These are phyloP conservation scores for Colletotrichum sp. DNA, from an alignment of 2,329 filamentous ascomycete species.

Conservation along the genomic window DNA sequence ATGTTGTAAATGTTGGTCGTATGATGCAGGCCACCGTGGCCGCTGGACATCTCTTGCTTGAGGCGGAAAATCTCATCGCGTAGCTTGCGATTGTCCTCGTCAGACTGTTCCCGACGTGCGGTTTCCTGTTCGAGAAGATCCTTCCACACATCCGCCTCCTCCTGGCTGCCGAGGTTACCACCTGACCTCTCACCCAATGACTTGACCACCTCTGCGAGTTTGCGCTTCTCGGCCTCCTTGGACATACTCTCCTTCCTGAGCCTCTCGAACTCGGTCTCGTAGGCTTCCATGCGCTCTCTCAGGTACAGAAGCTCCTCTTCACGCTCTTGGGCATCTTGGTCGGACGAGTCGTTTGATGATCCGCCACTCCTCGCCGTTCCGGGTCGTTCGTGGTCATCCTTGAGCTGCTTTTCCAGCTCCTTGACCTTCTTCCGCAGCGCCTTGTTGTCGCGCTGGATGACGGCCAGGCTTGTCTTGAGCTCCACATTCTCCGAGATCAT, in stretches of 20 bases:
- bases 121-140: constrained; percentile 93
- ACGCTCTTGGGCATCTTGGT: constrained; percentile 69
- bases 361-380: constrained; percentile 62
- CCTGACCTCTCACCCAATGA: constrained; percentile 54
- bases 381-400: constrained; percentile 68
- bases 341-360: constrained; percentile 62
- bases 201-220: constrained; percentile 80
- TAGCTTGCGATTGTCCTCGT: constrained; percentile 85
- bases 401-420: constrained; percentile 83
- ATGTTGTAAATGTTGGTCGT: constrained; percentile 73
- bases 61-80: constrained; percentile 84
- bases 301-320: constrained; percentile 88
- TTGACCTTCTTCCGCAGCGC: constrained; percentile 79
- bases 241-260: constrained; percentile 78
- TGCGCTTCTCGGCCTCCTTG: constrained; percentile 85
- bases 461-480: constrained; percentile 86
- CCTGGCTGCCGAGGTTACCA: constrained; percentile 58
- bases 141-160: constrained; percentile 87
- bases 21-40: constrained; percentile 51
- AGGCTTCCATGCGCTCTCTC: constrained; percentile 84
- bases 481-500: constrained; percentile 98
- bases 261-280: constrained; percentile 82
- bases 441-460: constrained; percentile 91
- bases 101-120: constrained; percentile 83
- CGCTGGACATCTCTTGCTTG: constrained; percentile 59